Conservation (phyloP, 495 filamentous ascomycete species). For the Aspergillus asperescens region DNA sequence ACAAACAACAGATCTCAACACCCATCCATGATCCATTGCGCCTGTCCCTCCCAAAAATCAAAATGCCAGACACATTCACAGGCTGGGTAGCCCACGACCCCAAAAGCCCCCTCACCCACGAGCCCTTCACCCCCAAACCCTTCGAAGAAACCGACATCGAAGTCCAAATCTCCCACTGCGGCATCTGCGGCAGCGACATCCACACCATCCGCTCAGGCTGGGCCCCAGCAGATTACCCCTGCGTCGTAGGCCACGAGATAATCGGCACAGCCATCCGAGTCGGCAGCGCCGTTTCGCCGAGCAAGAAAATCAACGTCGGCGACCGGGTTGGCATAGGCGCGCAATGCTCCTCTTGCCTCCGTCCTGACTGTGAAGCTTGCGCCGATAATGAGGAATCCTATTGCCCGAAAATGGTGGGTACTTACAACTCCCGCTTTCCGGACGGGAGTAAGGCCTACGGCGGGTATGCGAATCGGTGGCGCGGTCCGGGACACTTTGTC, state of each 20-base stretch:
- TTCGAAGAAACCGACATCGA: conserved; percentile 71
- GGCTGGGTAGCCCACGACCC: conserved; percentile 75
- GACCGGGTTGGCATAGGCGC: conserved; percentile 86
- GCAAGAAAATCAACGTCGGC: conserved; percentile 55
- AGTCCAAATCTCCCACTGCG: conserved; percentile 64
- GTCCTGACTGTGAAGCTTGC: conserved; percentile 66
- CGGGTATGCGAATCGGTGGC: conserved; percentile 65
- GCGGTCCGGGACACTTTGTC: conserved; percentile 69
- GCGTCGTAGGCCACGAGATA: conserved; percentile 80
- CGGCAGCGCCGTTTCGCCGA: conserved; percentile 17
- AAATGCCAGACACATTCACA: conserved; percentile 50
- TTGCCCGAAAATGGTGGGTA: conserved; percentile 58
- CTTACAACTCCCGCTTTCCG: conserved; percentile 63
- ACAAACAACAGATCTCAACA: too few species aligned
- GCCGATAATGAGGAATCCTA: conserved; percentile 57
- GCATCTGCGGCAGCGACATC: conserved; percentile 75
- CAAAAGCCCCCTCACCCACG: conserved; percentile 67
- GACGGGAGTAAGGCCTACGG: conserved; percentile 59
- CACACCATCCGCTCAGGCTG: conserved; percentile 74
- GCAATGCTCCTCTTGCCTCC: conserved; percentile 64
- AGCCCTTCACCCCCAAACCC: conserved; percentile 68
- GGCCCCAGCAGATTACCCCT: conserved; percentile 64
- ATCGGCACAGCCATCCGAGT: conserved; percentile 57
- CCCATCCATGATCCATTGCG: neutral
- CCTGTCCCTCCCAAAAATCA: neutral